Evolutionary conservation across 2,329 filamentous ascomycete species (phyloP).

Genomic region (Fusarium incarnatum): DNA sequence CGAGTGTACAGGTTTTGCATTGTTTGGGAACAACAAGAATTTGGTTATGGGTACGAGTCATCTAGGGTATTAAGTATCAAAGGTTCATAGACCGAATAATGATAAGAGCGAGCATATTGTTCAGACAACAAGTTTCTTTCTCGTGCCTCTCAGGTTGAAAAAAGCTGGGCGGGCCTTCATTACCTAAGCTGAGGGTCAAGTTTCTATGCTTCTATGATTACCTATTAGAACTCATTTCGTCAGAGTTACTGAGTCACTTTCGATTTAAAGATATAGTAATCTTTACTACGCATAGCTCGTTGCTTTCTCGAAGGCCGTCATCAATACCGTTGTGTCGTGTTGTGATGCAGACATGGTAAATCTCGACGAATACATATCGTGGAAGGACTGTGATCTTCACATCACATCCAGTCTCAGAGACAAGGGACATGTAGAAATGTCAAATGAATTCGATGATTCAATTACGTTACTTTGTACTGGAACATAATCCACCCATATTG

Average conservation of each 20-base stretch:
- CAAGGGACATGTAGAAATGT: not conserved
- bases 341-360: not conserved
- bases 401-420: not conserved
- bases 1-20: not conserved
- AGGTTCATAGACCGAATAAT: slow-evolving; percentile 21
- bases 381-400: not conserved
- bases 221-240: rapidly evolving
- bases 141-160: not conserved
- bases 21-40: not conserved
- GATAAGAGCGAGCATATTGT: not conserved
- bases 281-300: no score
- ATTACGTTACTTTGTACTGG: no score
- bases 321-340: no score
- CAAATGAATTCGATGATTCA: not conserved
- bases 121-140: not conserved
- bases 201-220: not conserved
- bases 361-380: no score
- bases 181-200: not conserved
- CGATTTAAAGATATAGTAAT: rapidly evolving
- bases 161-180: rapidly evolving
- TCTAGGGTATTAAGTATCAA: not conserved
- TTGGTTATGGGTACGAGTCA: no score
- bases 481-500: not conserved
- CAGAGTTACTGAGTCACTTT: not conserved
- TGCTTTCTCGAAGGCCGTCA: no score